Conservation (phyloP, 352 stramenopile genomes). For the Phytophthora aleatoria region DNA sequence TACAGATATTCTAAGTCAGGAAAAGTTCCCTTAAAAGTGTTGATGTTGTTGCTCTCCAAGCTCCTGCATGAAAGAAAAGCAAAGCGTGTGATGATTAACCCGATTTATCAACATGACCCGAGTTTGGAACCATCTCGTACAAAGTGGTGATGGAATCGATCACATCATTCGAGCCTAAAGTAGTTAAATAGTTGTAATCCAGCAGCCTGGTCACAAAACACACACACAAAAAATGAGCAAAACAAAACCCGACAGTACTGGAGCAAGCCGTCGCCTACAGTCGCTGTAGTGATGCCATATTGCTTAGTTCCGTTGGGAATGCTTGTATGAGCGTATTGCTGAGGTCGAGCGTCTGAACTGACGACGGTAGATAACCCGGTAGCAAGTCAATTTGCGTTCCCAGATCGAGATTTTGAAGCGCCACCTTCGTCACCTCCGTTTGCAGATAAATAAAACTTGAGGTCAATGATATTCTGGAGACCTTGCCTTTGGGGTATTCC, state of each 20-base stretch:
- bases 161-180: background rate
- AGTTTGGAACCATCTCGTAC: background rate
- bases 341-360: conserved; percentile 8
- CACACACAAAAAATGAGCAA: background rate
- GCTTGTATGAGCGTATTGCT: conserved; percentile 4
- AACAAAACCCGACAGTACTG: background rate
- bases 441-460: conserved; percentile 7
- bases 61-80: conserved; percentile 5
- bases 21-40: conserved; percentile 52
- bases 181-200: conserved; percentile 18
- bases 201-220: conserved; percentile 3
- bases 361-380: conserved; percentile 10
- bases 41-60: conserved; percentile 54
- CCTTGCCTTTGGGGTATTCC: conserved; percentile 11
- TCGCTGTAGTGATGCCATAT: conserved; percentile 12
- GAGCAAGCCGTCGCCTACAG: conserved; percentile 1
- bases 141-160: conserved; percentile 14
- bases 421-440: conserved; percentile 10
- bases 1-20: conserved; percentile 51
- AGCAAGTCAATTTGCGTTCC: conserved; percentile 6
- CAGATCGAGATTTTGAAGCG: conserved; percentile 10
- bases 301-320: conserved; percentile 5
- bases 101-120: background rate
- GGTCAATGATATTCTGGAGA: conserved; percentile 14
- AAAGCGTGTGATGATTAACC: background rate